Evolutionary conservation across 495 filamentous ascomycete genomes (phyloP).

Genomic region (Platismatia glauca): DNA sequence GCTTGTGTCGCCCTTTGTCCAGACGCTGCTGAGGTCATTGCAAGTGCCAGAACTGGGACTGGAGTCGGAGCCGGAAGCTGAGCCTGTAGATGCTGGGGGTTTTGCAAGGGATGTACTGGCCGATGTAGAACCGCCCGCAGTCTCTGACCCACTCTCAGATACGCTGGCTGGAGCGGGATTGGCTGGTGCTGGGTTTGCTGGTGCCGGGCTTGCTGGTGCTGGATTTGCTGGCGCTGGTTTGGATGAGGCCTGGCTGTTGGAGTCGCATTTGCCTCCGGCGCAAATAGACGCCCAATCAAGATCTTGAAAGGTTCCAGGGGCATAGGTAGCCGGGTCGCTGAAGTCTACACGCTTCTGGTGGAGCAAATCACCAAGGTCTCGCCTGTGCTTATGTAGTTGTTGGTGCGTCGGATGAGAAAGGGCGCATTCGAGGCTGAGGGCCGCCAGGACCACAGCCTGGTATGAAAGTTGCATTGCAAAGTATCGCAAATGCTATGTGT

Average conservation of each 20-base stretch:
- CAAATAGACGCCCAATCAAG: constrained; percentile 12
- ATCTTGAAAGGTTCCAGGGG: not conserved
- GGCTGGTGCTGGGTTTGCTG: not conserved
- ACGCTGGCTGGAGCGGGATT: not conserved
- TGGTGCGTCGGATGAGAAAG: constrained; percentile 26
- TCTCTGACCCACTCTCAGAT: not conserved
- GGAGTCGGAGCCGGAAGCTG: not conserved
- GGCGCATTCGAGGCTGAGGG: constrained; percentile 22
- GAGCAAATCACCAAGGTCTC: constrained; percentile 12
- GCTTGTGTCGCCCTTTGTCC: constrained; percentile 8
- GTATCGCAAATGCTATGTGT: not conserved
- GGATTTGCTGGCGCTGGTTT: not conserved
- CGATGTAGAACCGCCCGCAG: not conserved
- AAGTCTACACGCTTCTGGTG: constrained; percentile 12
- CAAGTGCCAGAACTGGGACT: constrained; percentile 10
- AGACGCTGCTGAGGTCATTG: constrained; percentile 12
- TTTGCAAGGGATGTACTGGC: not conserved
- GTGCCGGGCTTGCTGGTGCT: not conserved
- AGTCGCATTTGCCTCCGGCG: constrained; percentile 8
- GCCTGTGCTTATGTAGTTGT: constrained; percentile 21
- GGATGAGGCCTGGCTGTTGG: not conserved
- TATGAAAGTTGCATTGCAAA: constrained; percentile 9
- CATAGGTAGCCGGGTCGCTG: constrained; percentile 8
- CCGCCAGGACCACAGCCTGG: constrained; percentile 22
- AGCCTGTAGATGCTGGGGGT: not conserved